Conservation (phyloP, 305 asterid genomes). For the Fraxinus sp. region DNA sequence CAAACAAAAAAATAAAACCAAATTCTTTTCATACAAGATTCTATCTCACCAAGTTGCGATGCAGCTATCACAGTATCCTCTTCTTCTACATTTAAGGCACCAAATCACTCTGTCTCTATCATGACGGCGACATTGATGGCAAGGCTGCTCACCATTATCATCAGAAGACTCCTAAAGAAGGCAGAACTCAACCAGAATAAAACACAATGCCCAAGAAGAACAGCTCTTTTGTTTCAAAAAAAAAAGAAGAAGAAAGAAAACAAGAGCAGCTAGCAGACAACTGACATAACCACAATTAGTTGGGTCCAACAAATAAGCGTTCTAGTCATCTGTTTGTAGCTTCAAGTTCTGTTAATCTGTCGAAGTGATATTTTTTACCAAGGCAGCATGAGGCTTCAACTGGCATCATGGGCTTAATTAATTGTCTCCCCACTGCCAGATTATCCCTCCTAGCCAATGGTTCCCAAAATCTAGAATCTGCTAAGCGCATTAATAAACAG, state of each 20-base stretch:
- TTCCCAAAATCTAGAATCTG: not conserved
- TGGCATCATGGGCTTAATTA: not conserved
- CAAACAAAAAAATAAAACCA: not conserved
- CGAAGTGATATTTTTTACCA: not conserved
- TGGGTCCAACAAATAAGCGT: constrained; percentile 15
- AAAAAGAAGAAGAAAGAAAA: not conserved
- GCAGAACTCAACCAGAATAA: constrained; percentile 19
- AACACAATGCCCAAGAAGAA: constrained; percentile 9
- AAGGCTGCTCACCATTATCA: constrained; percentile 78
- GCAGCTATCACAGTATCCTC: constrained; percentile 93
- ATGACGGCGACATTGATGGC: constrained; percentile 86
- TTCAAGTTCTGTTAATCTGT: not conserved
- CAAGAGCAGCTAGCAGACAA: not conserved
- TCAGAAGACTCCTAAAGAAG: constrained; percentile 65
- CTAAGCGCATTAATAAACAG: not conserved
- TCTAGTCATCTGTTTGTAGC: constrained; percentile 12
- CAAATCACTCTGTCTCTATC: constrained; percentile 57
- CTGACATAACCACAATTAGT: constrained; percentile 14
- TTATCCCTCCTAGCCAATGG: not conserved
- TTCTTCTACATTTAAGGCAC: constrained; percentile 87
- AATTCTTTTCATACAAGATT: constrained; percentile 7
- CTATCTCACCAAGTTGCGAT: constrained; percentile 78
- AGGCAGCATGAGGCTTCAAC: not conserved
- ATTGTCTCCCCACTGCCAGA: not conserved
- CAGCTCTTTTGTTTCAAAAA: not conserved